phyloP scores from a whole-genome alignment of 768 basidiomycete species.

The Candolleomyces aberdarensis region DNA sequence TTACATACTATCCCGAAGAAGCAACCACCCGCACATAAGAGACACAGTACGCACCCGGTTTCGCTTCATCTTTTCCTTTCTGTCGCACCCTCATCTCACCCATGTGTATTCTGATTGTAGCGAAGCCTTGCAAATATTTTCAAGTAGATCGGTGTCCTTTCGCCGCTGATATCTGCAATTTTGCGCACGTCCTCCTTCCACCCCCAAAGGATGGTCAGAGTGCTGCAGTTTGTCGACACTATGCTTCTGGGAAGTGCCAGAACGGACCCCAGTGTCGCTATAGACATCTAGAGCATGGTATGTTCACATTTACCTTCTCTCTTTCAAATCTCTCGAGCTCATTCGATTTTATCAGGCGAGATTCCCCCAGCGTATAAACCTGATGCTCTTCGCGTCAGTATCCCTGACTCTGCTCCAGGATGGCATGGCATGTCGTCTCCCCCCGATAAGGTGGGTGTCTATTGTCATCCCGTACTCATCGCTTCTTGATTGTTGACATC shows the following conservation, averaged over 20 bases:
- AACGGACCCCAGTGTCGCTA: conserved; percentile 37
- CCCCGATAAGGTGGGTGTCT: conserved; percentile 1
- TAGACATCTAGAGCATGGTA: conserved; percentile 27
- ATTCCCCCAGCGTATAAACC: not conserved
- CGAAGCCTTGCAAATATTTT: conserved; percentile 50
- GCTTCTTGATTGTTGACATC: not conserved
- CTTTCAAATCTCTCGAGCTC: not conserved
- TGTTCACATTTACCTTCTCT: not conserved
- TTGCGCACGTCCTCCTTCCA: conserved; percentile 37
- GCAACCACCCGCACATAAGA: conserved; percentile 33
- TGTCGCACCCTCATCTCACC: conserved; percentile 2
- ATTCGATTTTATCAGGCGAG: not conserved
- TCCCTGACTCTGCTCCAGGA: conserved; percentile 4
- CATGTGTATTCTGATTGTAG: conserved; percentile 22
- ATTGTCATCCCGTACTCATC: not conserved
- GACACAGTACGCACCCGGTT: conserved; percentile 30
- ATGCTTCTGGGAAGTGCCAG: conserved; percentile 31
- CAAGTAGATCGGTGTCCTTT: conserved; percentile 40
- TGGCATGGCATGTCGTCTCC: conserved; percentile 2
- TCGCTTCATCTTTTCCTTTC: conserved; percentile 1
- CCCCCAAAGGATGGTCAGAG: conserved; percentile 14
- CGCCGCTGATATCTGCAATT: conserved; percentile 45
- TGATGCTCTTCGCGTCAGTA: not conserved
- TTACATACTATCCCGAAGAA: conserved; percentile 27
- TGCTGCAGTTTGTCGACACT: conserved; percentile 29